Evolutionary conservation across 169 alveolate genomes (phyloP).

Genomic region (Plasmodium cynomolgi): DNA sequence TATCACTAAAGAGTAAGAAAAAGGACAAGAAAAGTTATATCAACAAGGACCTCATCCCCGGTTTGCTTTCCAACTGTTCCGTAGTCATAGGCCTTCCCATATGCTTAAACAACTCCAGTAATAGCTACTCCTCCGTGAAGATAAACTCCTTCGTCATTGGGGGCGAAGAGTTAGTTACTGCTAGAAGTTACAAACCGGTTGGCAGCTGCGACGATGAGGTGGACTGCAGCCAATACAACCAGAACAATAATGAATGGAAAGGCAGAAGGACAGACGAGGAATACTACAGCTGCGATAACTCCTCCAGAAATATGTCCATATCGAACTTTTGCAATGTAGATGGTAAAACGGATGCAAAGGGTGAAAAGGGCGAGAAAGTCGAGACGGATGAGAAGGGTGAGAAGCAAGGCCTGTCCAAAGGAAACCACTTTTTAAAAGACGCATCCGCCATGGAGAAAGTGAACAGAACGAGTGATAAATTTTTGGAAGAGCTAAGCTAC

Average conservation of each 20-base stretch:
- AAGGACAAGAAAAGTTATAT: slow-evolving; percentile 16
- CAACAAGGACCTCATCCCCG: slow-evolving; percentile 50
- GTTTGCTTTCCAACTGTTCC: slow-evolving; percentile 78
- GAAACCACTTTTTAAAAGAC: not conserved
- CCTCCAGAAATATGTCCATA: not conserved
- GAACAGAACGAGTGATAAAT: not conserved
- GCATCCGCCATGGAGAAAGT: not conserved
- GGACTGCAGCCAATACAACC: not conserved
- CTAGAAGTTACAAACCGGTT: not conserved
- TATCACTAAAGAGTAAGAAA: slow-evolving; percentile 19
- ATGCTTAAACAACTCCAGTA: not conserved
- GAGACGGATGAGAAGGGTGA: not conserved
- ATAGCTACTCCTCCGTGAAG: slow-evolving; percentile 16
- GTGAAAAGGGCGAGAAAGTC: slow-evolving; percentile 5
- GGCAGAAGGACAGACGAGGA: slow-evolving; percentile 20
- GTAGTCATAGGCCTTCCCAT: slow-evolving; percentile 74
- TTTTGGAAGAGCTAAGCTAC: not conserved
- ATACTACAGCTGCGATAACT: slow-evolving; percentile 25
- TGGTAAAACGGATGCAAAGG: not conserved
- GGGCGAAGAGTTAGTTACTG: slow-evolving; percentile 43
- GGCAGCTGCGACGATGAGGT: not conserved
- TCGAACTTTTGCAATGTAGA: slow-evolving; percentile 13
- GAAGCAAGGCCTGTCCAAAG: slow-evolving; percentile 1
- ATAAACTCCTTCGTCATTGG: slow-evolving; percentile 70
- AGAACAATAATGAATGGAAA: not conserved